Evolutionary conservation across 441 rosid genomes (phyloP).

Genomic region (Jatropha multifida): DNA sequence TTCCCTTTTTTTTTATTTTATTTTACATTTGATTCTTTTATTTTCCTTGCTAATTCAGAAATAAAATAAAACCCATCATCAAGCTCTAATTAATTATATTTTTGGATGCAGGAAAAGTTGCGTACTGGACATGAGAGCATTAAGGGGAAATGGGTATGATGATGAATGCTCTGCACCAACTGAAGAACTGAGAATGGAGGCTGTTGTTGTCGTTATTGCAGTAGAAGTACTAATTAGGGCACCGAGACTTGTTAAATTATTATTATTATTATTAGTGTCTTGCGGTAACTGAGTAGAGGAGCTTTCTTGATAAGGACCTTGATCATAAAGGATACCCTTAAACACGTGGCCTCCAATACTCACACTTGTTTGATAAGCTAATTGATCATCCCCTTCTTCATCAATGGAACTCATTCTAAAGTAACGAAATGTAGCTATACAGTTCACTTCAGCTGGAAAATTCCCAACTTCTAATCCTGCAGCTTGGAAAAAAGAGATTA

Average conservation of each 20-base stretch:
- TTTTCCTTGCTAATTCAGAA: neutral
- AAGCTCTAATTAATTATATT: conserved; percentile 33
- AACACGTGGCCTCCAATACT: conserved; percentile 81
- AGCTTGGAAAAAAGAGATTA: neutral
- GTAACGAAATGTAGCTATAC: conserved; percentile 68
- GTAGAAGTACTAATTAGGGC: conserved; percentile 30
- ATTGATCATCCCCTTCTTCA: conserved; percentile 63
- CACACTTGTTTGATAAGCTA: conserved; percentile 81
- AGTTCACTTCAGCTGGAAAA: conserved; percentile 45
- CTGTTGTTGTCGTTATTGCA: conserved; percentile 24
- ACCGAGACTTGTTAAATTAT: conserved; percentile 34
- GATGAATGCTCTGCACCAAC: conserved; percentile 30
- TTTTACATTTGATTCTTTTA: neutral
- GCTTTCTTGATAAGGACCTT: conserved; percentile 53
- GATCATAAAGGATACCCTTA: conserved; percentile 88
- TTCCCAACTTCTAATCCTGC: neutral
- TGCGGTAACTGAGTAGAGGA: conserved; percentile 26
- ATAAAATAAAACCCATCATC: neutral
- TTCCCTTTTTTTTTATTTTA: neutral
- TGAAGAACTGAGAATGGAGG: conserved; percentile 12
- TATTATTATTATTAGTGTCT: conserved; percentile 15
- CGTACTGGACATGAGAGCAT: conserved; percentile 73
- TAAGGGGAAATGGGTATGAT: conserved; percentile 56
- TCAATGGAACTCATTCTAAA: conserved; percentile 68
- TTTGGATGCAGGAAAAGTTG: conserved; percentile 68